Base-by-base conservation (phyloP, 192 early-diverging fungal species). In the Entrophospora sp. region DNA sequence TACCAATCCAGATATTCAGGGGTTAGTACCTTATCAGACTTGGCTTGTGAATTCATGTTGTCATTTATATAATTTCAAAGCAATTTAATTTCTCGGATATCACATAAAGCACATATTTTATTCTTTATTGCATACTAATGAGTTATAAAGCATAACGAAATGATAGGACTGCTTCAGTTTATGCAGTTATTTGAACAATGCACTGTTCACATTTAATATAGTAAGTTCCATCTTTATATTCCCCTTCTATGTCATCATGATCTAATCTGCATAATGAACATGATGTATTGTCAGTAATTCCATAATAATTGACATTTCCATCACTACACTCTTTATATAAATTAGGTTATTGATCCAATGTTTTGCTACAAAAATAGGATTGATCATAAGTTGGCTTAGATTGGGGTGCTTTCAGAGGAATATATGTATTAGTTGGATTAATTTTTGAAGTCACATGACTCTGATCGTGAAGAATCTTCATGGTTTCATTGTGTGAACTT, bases 171-270 rank as follows among this genome's bases (percentile, higher is more conserved):
- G n/a, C 9, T 22, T 16, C 13, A 22, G n/a, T 6, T 22, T 16
- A 46, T 14, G 13, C 13, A 46, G n/a, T 20, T 20, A 16, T 14
- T 6, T 46, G 44, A 20, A 20, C 18, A n/a, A 20, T 46, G 22
- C 22, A n/a, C 5, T n/a, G 18, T n/a, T 46, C 18, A 46, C 18
- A 46, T 46, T 46, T 46, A n/a, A 46, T 46, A 60, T 42, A 60
- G 38, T 60, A 60, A 60, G 57, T 25, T 60, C 24, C 37, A 40
- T 37, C 30, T 60, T 60, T 60, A 40, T 57, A 57, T 57, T 57
- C 22, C 28, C 34, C 55, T 57, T 57, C 34, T 57, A 57, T 57
- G 35, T 22, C 35, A 34, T 57, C 55, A 57, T 57, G 55, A 36
- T 36, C 55, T 57, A 57, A 57, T 36, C 34, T 57, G 22, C 55